Percentiles rank a stretch among this genome's conserved stretches.
These are phyloP conservation scores for Gossypium davidsonii DNA, from an alignment of 441 rosid genomes.

Conservation along the genomic window DNA sequence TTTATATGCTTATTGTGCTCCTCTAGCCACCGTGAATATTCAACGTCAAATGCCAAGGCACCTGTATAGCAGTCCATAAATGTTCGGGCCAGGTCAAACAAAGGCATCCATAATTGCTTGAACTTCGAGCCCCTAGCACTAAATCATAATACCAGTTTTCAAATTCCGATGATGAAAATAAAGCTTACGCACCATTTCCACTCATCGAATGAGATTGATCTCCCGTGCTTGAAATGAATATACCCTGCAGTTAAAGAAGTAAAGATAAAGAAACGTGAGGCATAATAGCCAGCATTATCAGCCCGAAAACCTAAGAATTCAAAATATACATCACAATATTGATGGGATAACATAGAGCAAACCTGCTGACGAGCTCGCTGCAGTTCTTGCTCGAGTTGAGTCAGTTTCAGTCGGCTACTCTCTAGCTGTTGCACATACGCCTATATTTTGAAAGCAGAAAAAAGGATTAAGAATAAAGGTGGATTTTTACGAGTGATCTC, in stretches of 20 bases:
- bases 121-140: background rate
- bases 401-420: slow-evolving; percentile 75
- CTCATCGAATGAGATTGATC: slow-evolving; percentile 78
- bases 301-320: background rate
- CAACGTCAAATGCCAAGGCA: slow-evolving; percentile 83
- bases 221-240: slow-evolving; percentile 78
- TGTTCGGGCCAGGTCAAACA: background rate
- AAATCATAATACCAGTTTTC: background rate
- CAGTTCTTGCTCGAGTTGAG: slow-evolving; percentile 82
- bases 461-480: background rate
- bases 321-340: background rate
- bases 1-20: slow-evolving; percentile 62
- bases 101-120: background rate
- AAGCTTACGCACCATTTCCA: slow-evolving; percentile 57
- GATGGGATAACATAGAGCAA: slow-evolving; percentile 8
- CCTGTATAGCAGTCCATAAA: slow-evolving; percentile 34
- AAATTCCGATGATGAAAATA: background rate
- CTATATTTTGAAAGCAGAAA: slow-evolving; percentile 24
- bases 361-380: slow-evolving; percentile 94
- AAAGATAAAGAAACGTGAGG: slow-evolving; percentile 8
- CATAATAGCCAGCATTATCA: background rate
- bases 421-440: slow-evolving; percentile 90
- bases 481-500: background rate
- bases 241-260: slow-evolving; percentile 41
- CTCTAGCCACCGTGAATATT: slow-evolving; percentile 79